Evolutionary conservation across 495 filamentous ascomycete species (phyloP).

Genomic region (Diplogelasinospora grovesii): DNA sequence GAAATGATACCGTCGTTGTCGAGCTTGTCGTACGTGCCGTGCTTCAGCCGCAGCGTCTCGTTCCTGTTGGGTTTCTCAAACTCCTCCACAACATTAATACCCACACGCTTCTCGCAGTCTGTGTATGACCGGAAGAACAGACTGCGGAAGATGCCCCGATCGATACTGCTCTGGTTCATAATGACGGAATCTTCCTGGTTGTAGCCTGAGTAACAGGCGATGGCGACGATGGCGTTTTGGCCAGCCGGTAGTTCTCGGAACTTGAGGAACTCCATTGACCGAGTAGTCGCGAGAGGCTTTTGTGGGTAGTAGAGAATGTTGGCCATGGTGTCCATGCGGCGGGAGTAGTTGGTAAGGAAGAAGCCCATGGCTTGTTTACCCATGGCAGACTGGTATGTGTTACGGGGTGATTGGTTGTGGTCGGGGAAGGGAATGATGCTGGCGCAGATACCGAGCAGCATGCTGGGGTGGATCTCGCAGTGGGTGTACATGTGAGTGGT

Average conservation of each 20-base stretch:
- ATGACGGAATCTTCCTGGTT: constrained; percentile 99
- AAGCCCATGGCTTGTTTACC: constrained; percentile 99
- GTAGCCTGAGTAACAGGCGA: constrained; percentile 96
- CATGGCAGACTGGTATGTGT: constrained; percentile 99
- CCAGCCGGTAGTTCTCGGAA: constrained; percentile 96
- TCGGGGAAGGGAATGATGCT: constrained; percentile 99
- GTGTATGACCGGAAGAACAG: constrained; percentile 96
- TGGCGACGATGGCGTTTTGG: constrained; percentile 97
- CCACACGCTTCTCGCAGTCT: constrained; percentile 90
- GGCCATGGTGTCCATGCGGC: constrained; percentile 98
- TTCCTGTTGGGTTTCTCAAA: constrained; percentile 91
- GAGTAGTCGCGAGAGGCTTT: constrained; percentile 91
- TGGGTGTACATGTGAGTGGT: constrained; percentile 88
- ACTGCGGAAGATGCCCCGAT: constrained; percentile 93
- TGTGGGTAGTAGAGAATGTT: constrained; percentile 99
- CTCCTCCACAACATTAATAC: constrained; percentile 77
- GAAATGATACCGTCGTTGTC: constrained; percentile 92
- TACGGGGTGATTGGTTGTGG: constrained; percentile 97
- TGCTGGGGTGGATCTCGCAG: constrained; percentile 98
- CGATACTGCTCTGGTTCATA: constrained; percentile 99
- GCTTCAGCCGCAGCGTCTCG: constrained; percentile 84
- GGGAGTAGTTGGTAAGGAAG: constrained; percentile 90
- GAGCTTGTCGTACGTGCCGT: constrained; percentile 96
- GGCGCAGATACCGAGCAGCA: constrained; percentile 96
- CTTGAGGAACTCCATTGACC: constrained; percentile 97